phyloP scores from a whole-genome alignment of 2,329 filamentous ascomycete species.

The Penicillium sp. region DNA sequence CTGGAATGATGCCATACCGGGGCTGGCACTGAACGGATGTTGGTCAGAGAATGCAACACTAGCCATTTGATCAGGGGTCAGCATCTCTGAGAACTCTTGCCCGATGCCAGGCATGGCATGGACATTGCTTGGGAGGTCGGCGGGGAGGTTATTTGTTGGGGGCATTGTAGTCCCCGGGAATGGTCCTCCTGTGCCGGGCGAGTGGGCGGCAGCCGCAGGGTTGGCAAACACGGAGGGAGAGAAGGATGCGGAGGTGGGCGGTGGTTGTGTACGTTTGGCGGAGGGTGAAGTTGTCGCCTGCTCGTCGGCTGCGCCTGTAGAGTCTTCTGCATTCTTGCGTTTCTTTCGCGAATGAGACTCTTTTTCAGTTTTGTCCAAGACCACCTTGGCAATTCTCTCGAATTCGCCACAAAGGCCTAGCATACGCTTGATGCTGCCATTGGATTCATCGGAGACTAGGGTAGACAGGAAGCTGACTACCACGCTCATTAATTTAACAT shows the following conservation, averaged over 20 bases:
- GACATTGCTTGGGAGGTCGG: constrained; percentile 27
- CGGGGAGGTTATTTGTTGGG: constrained; percentile 21
- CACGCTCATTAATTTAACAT: constrained; percentile 85
- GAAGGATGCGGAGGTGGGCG: constrained; percentile 23
- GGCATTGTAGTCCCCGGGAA: constrained; percentile 29
- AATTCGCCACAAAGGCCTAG: constrained; percentile 93
- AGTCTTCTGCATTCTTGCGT: constrained; percentile 65
- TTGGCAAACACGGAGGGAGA: constrained; percentile 28
- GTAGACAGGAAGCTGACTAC: constrained; percentile 91
- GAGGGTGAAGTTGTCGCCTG: constrained; percentile 21
- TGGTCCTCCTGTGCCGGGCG: constrained; percentile 18
- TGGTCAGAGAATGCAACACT: constrained; percentile 34
- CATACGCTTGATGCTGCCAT: constrained; percentile 90
- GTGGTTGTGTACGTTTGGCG: constrained; percentile 27
- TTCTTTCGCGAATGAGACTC: constrained; percentile 78
- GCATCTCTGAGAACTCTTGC: constrained; percentile 39
- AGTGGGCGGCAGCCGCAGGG: constrained; percentile 15
- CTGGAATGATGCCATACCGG: constrained; percentile 58
- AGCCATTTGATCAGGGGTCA: constrained; percentile 36
- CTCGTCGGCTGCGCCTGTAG: constrained; percentile 22
- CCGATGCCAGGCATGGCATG: constrained; percentile 31
- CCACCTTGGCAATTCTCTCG: constrained; percentile 84
- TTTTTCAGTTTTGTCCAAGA: constrained; percentile 87
- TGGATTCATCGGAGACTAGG: constrained; percentile 83
- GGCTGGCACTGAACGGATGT: constrained; percentile 29